Conservation (phyloP, 1,284 basidiomycete genomes). For the Cutaneotrichosporon mucoides region DNA sequence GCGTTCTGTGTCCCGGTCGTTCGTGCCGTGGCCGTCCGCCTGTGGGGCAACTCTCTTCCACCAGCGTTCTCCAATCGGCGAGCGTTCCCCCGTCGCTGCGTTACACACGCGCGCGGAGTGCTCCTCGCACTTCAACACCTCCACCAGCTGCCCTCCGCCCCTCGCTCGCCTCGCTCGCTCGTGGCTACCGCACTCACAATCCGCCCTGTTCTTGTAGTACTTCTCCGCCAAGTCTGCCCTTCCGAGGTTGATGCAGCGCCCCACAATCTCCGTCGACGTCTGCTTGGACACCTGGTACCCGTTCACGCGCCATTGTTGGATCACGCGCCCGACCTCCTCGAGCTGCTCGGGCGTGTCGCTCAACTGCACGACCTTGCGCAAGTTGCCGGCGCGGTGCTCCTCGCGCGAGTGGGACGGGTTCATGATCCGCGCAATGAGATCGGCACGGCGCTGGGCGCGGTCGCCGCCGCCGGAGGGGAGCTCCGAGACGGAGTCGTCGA, state of each 20-base stretch:
- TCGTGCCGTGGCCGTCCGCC: too few relatives aligned
- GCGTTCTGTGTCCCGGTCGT: too few relatives aligned
- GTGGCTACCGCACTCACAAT: slow-evolving; percentile 8
- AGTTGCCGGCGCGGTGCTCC: slow-evolving; percentile 12
- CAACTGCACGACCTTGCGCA: slow-evolving; percentile 22
- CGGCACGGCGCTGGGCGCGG: slow-evolving; percentile 10
- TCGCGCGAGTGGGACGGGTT: slow-evolving; percentile 1
- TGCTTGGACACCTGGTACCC: slow-evolving; percentile 13
- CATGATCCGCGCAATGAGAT: slow-evolving; percentile 6
- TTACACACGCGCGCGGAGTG: too few relatives aligned
- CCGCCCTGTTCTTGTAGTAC: slow-evolving; percentile 12
- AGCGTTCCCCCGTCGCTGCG: too few relatives aligned
- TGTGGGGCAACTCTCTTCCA: too few relatives aligned
- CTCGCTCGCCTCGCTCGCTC: too few relatives aligned
- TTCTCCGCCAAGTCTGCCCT: slow-evolving; percentile 19
- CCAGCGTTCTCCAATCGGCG: too few relatives aligned
- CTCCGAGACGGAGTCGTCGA: slow-evolving; percentile 3
- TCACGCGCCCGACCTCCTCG: slow-evolving; percentile 13
- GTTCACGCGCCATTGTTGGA: slow-evolving; percentile 17
- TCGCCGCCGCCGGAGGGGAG: background rate
- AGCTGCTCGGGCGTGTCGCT: slow-evolving; percentile 16
- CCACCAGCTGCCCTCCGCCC: too few relatives aligned
- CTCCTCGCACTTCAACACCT: too few relatives aligned
- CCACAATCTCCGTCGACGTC: slow-evolving; percentile 21
- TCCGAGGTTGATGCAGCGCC: slow-evolving; percentile 22